Conservation (phyloP, 108 stramenopile species). For the Epipyxis sp. region DNA sequence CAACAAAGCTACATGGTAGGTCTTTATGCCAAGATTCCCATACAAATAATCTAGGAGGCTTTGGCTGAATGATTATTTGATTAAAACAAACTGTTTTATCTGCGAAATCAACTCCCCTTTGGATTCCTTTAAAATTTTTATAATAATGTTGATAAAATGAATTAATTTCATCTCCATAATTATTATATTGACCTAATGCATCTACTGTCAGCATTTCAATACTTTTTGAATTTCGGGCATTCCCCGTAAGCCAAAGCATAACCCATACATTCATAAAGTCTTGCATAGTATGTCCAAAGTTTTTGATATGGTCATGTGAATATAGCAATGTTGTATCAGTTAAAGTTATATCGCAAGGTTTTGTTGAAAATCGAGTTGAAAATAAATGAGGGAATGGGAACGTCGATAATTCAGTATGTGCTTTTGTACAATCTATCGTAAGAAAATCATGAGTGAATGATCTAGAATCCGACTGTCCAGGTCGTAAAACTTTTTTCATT, state of each 20-base stretch:
- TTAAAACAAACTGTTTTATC: neutral
- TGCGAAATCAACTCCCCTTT: neutral
- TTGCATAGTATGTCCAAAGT: neutral
- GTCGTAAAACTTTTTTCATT: constrained; percentile 68
- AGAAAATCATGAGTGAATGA: neutral
- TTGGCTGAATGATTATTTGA: neutral
- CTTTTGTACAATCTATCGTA: constrained; percentile 49
- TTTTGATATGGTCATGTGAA: neutral
- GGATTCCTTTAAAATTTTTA: neutral
- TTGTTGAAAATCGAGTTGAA: neutral
- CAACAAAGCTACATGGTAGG: constrained; percentile 5
- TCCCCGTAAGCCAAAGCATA: neutral
- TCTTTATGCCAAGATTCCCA: constrained; percentile 10
- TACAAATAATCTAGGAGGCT: neutral
- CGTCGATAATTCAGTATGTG: too few relatives aligned
- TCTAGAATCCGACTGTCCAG: constrained; percentile 31
- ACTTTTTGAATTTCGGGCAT: neutral
- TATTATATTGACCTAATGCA: neutral
- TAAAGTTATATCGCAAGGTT: neutral
- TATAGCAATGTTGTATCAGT: neutral
- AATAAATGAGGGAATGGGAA: neutral
- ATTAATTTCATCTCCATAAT: neutral
- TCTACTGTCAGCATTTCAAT: neutral
- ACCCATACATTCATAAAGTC: constrained; percentile 6
- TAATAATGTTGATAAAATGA: neutral